Evolutionary conservation across 441 rosid genomes (phyloP).

Genomic region (Lepidium campestre): DNA sequence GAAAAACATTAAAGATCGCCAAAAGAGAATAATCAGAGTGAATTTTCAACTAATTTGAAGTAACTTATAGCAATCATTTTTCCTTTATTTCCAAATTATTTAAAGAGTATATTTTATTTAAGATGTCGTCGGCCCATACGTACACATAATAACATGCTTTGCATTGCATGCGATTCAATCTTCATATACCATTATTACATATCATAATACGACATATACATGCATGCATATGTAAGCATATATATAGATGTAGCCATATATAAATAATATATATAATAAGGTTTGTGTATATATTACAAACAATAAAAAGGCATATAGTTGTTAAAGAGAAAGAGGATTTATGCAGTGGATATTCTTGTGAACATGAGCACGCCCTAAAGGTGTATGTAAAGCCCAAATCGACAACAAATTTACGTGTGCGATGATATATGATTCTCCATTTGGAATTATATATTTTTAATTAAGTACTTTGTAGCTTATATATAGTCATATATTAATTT

Average conservation of each 20-base stretch:
- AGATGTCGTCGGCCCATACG: background rate
- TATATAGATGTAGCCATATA: background rate
- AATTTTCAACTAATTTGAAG: no score
- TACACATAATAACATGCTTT: background rate
- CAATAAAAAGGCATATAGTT: background rate
- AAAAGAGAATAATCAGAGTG: no score
- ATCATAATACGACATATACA: background rate
- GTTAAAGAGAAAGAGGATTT: background rate
- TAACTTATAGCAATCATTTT: background rate
- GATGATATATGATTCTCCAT: background rate
- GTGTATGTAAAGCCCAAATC: background rate
- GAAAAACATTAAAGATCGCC: no score
- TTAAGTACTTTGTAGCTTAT: background rate
- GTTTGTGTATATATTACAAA: background rate
- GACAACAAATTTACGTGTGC: background rate
- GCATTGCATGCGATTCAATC: background rate
- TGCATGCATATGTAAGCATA: background rate
- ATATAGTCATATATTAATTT: background rate
- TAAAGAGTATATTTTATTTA: background rate
- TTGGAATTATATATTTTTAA: background rate
- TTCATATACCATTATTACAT: background rate
- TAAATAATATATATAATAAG: background rate
- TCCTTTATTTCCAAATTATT: background rate
- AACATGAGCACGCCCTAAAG: background rate
- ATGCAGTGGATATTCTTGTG: slow-evolving; percentile 1